Evolutionary conservation across 2,329 filamentous ascomycete genomes (phyloP), one percentile per base, ranked within the genome.

Genomic region (Neonectria ditissima): DNA sequence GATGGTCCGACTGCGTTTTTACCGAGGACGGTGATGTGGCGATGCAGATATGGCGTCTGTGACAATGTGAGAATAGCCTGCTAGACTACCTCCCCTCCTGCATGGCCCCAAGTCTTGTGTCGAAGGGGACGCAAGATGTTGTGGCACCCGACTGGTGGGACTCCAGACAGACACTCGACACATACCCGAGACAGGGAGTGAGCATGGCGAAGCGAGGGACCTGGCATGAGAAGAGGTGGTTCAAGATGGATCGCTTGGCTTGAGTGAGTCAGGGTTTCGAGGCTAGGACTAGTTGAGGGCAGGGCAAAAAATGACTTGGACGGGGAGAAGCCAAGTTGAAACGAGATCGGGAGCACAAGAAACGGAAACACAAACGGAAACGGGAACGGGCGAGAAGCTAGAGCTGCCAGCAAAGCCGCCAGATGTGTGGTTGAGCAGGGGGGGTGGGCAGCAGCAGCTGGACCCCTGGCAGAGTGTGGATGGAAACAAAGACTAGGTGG

Each of bases 11-110:
- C 22, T 39, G 41, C 20, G 48, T 39, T n/a, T n/a, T n/a, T 53
- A 47, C 56, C 43, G 44, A 39, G 28, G 43, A 16, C 51, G 60
- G 37, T 63, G 60, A 63, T 63, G 60, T 63, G 60, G 60, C 60
- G 55, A 58, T 63, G 60, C 60, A 63, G 55, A 55, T 37, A 37
- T 34, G 50, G 32, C 47, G 51, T 57, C 45, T 30, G 30, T 41
- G 54, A 53, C 37, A 43, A 44, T 37, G 43, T 18, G 41, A 48
- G 8, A 16, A 56, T 2, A 54, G 51, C 26, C 37, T 16, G 16
- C 45, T 37, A 54, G 50, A 37, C 50, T 52, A 7, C 24, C 20
- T 50, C 20, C 10, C 26, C 20, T 39, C 50, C 50, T 52, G 50
- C 50, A 52, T 52, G 50, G 22, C 22, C 26, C 32, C 20, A 52